Evolutionary conservation across 164 flowering plant species (phyloP), one percentile per base, ranked within the genome.

Genomic region (Umbilicus rupestris): DNA sequence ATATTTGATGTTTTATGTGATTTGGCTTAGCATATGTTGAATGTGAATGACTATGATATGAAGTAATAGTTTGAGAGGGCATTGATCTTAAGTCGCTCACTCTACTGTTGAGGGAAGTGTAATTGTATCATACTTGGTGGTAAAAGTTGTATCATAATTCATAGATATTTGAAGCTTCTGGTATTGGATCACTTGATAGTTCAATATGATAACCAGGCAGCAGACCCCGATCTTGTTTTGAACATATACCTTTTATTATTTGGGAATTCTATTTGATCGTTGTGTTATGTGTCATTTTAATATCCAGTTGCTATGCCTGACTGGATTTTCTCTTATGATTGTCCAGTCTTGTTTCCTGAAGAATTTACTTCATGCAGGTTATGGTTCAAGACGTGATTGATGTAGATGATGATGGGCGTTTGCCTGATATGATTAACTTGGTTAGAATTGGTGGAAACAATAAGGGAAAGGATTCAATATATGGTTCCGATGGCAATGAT

Each of bases 301-400:
- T 49, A 50, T 50, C n/a, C n/a, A n/a, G n/a, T n/a, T n/a, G n/a
- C n/a, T n/a, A n/a, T n/a, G n/a, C n/a, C n/a, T n/a, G n/a, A n/a
- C n/a, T n/a, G n/a, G n/a, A n/a, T n/a, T n/a, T n/a, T n/a, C n/a
- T n/a, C n/a, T n/a, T n/a, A n/a, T n/a, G n/a, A n/a, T n/a, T n/a
- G n/a, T n/a, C n/a, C n/a, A n/a, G n/a, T n/a, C 55, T 50, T 28
- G 29, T 22, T 55, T 55, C 5, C 60, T 22, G 52, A 63, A 29
- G 37, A 41, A 59, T 22, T 37, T 58, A 57, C 64, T 28, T 30
- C 37, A 52, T 73, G 70, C 52, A 85, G 90, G 85, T 73, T 71
- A 66, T 74, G 41, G 42, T 11, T 70, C 73, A 52, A 50, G 88
- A 80, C 68, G 64, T 83, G 69, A 84, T 84, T 75, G 87, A 84